phyloP scores from a whole-genome alignment of 495 filamentous ascomycete species.

The Astrocystis sublimbata region DNA sequence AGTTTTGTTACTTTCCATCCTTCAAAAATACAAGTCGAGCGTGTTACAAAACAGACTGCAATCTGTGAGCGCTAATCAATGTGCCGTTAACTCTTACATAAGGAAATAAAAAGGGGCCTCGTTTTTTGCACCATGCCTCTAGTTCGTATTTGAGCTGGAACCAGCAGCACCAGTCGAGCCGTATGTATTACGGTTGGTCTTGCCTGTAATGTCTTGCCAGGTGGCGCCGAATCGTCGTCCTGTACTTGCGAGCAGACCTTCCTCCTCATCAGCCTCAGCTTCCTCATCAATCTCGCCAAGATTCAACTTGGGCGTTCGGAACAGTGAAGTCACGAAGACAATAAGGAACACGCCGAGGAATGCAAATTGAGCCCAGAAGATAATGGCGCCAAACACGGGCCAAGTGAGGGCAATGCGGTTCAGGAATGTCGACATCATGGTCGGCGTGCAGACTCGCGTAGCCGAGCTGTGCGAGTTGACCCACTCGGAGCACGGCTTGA shows the following conservation, averaged over 20 bases:
- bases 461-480: slow-evolving; percentile 52
- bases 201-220: slow-evolving; percentile 82
- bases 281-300: slow-evolving; percentile 79
- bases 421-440: slow-evolving; percentile 84
- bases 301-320: slow-evolving; percentile 77
- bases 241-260: slow-evolving; percentile 81
- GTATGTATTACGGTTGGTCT: slow-evolving; percentile 21
- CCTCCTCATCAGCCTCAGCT: slow-evolving; percentile 91
- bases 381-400: slow-evolving; percentile 89
- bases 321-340: slow-evolving; percentile 70
- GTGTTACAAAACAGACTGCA: not conserved
- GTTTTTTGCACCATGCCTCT: not conserved
- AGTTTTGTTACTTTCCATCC: not conserved
- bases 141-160: slow-evolving; percentile 2
- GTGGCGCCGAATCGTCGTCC: slow-evolving; percentile 78
- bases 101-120: not conserved
- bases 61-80: not conserved
- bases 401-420: slow-evolving; percentile 94
- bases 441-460: slow-evolving; percentile 85
- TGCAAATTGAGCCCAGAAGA: slow-evolving; percentile 93
- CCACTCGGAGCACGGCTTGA: slow-evolving; percentile 79
- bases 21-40: slow-evolving; percentile 1
- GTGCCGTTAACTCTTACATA: not conserved
- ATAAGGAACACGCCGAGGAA: slow-evolving; percentile 84
- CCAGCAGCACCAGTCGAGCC: slow-evolving; percentile 1